Evolutionary conservation across 441 rosid species (phyloP), one percentile per base, ranked within the genome.

Genomic region (Eruca vesicaria): DNA sequence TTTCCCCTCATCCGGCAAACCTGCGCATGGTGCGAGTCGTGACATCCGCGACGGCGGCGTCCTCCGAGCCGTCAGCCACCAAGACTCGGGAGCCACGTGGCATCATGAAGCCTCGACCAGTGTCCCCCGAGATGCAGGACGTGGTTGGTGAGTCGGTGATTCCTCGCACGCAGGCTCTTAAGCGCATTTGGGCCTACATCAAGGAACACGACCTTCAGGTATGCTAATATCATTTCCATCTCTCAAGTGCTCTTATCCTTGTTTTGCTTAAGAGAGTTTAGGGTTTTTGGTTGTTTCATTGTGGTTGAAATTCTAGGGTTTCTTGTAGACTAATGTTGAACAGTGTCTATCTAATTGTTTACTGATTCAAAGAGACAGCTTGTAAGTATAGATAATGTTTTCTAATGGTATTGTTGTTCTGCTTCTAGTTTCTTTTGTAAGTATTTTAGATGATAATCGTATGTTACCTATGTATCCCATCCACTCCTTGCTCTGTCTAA

Each of bases 181-280:
- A 90, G 82, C 83, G 9, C 60, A 88, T 90, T 68, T 92, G 96
- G 96, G 96, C 85, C 18, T 73, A 92, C 71, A 92, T 92, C 62
- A 92, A 92, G 71, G 85, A 82, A 59, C 57, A 83, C 72, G 87
- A 86, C 81, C 96, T 92, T 74, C 96, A 92, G 89, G 97, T 48
- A 48, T 48, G 11, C 21, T 48, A 7, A 7, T 48, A 16, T 43
- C 52, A 43, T 43, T 6, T 43, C 5, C 55, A 48, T 48, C 55
- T 48, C 55, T 16, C 11, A 23, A 23, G 26, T 23, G 26, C 26
- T 23, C 26, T 23, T 23, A 23, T 23, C 26, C 26, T 23, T 23
- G 26, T 23, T 23, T 23, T 23, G 26, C 26, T n/a, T n/a, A n/a
- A n/a, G n/a, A n/a, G n/a, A n/a, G n/a, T n/a, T n/a, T n/a, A n/a